phyloP scores from a whole-genome alignment of 768 basidiomycete species.

The Hypsizygus marmoreus region DNA sequence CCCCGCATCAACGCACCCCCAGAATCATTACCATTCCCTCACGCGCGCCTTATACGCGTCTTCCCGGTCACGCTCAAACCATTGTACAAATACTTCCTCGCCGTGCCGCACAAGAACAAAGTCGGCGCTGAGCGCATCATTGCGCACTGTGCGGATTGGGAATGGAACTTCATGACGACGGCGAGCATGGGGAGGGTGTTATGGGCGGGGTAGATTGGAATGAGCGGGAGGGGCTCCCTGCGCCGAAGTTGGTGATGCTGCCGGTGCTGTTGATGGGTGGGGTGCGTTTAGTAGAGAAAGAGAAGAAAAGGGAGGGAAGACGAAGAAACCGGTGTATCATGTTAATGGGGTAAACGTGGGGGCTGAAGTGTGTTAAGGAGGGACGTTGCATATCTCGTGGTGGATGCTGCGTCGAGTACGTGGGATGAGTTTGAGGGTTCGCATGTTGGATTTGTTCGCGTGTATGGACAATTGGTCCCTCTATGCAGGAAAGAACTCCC shows the following conservation, averaged over 20 bases:
- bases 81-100: conserved; percentile 46
- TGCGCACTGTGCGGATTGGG: conserved; percentile 48
- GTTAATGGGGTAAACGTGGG: conserved; percentile 39
- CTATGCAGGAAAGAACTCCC: too few relatives aligned
- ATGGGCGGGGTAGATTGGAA: conserved; percentile 46
- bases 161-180: conserved; percentile 42
- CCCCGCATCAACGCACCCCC: conserved; percentile 42
- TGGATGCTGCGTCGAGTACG: conserved; percentile 41
- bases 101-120: conserved; percentile 59
- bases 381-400: conserved; percentile 68
- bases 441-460: not conserved
- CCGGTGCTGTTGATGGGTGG: conserved; percentile 63
- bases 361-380: conserved; percentile 57
- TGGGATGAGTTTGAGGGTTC: conserved; percentile 50
- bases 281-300: conserved; percentile 40
- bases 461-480: not conserved
- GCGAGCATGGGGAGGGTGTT: conserved; percentile 42
- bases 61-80: conserved; percentile 51
- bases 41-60: conserved; percentile 36
- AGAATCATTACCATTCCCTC: conserved; percentile 55
- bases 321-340: conserved; percentile 39
- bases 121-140: conserved; percentile 53
- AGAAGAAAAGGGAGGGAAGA: conserved; percentile 14
- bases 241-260: conserved; percentile 47
- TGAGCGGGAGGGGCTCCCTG: conserved; percentile 40